Percentiles rank a stretch among this genome's conserved stretches.
Evolutionary conservation across 768 basidiomycete genomes (phyloP).

Genomic region (Hypsizygus marmoreus): DNA sequence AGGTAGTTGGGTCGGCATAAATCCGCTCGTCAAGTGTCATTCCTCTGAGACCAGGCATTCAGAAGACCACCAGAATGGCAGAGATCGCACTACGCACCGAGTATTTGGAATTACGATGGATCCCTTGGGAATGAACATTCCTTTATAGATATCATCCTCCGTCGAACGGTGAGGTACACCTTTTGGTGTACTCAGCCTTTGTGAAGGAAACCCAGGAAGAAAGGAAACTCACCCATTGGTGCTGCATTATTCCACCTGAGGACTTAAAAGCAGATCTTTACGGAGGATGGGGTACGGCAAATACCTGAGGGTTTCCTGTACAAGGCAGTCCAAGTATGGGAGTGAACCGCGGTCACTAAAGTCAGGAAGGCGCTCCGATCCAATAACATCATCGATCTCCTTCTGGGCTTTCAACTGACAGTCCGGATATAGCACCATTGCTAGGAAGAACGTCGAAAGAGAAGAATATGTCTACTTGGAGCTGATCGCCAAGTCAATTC

Average conservation of each 20-base stretch:
- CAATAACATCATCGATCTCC: slow-evolving; percentile 43
- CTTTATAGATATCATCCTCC: slow-evolving; percentile 39
- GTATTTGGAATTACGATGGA: slow-evolving; percentile 15
- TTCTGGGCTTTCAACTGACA: slow-evolving; percentile 37
- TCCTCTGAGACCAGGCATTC: slow-evolving; percentile 27
- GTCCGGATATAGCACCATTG: slow-evolving; percentile 40
- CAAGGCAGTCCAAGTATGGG: slow-evolving; percentile 37
- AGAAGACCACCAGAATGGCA: slow-evolving; percentile 1
- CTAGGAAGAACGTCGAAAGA: slow-evolving; percentile 35
- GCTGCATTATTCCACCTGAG: slow-evolving; percentile 18
- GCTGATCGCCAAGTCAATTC: slow-evolving; percentile 4
- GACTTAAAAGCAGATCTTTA: neutral
- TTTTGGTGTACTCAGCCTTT: neutral
- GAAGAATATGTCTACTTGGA: slow-evolving; percentile 30
- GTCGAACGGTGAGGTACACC: slow-evolving; percentile 16
- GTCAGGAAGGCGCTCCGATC: slow-evolving; percentile 34
- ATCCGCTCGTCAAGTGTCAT: slow-evolving; percentile 37
- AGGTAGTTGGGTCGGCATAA: slow-evolving; percentile 41
- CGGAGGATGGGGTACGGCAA: neutral
- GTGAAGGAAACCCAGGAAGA: slow-evolving; percentile 6
- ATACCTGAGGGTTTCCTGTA: slow-evolving; percentile 29
- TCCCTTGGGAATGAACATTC: slow-evolving; percentile 19
- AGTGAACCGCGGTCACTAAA: slow-evolving; percentile 30
- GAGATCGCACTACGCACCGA: slow-evolving; percentile 1
- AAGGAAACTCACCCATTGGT: slow-evolving; percentile 16